Base-by-base conservation (phyloP, 805 yeast species). In the Wickerhamia fluorescens region DNA sequence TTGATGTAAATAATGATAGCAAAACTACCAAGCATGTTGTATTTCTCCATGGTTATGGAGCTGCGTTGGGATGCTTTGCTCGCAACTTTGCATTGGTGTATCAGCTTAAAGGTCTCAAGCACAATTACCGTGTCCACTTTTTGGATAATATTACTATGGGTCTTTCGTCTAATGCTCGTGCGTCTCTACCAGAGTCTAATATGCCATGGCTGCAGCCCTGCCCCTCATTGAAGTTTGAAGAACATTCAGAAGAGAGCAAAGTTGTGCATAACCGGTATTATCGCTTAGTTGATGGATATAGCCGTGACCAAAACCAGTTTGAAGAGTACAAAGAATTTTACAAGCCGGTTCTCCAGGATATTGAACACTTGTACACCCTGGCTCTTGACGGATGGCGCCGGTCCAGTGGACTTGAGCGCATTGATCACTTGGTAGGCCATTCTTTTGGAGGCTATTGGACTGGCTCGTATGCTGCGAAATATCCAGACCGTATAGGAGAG, bases 371-470 rank as follows among this genome's bases (percentile, higher is more conserved):
- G 40, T 81, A 78, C 38, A 47, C 71, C 6, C 70, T 67, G 7
- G 70, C 78, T 2, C 49, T 84, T 5, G 89, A 83, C 29, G 48
- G 53, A 5, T 83, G 94, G 92, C 58, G 92, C 41, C 34, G 32
- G 6, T 53, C 43, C 6, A 56, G 68, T 13, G 61, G 63, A 0
- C 49, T 83, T 7, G 66, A 61, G 2, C 65, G 71, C 36, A 67
- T 84, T 22, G 68, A 63, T 39, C 79, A 72, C 42, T 46, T 84
- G 9, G 56, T 83, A 13, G 89, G 86, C 1, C 94, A 84, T 51
- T 82, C 94, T 0, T 75, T 73, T 38, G 94, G 94, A 18, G 92
- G 86, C 0, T 78, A 80, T 42, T 58, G 85, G 56, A 71, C 84
- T 0, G 71, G 72, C 27, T 70, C 77, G 5, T 83, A 79, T 48